phyloP scores from a whole-genome alignment of 2,329 filamentous ascomycete species.

The Capronia americana region DNA sequence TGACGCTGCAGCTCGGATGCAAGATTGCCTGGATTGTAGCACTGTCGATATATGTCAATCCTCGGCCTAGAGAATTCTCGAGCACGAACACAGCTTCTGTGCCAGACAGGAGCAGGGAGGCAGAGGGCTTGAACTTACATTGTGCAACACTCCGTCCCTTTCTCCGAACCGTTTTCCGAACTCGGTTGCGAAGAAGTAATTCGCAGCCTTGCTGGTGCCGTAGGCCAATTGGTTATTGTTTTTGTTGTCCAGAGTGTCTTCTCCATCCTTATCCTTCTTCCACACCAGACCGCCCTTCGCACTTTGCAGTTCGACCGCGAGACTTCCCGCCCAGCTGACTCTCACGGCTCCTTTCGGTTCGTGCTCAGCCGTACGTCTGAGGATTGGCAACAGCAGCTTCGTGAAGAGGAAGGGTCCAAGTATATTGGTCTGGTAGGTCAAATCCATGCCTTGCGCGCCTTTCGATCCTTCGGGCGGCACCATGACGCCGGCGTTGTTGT shows the following conservation, averaged over 20 bases:
- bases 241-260: constrained; percentile 22
- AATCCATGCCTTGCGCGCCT: constrained; percentile 47
- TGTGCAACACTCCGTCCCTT: constrained; percentile 32
- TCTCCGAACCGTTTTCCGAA: constrained; percentile 29
- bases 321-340: constrained; percentile 43
- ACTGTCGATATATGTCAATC: constrained; percentile 7
- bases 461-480: constrained; percentile 44
- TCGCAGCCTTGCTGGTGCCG: constrained; percentile 28
- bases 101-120: background rate
- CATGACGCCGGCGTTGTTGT: constrained; percentile 49
- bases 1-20: constrained; percentile 48
- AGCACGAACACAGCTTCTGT: background rate
- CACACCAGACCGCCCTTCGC: constrained; percentile 24
- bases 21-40: constrained; percentile 52
- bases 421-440: constrained; percentile 49
- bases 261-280: constrained; percentile 22
- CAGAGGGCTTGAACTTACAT: constrained; percentile 26
- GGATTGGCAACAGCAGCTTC: constrained; percentile 46
- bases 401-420: constrained; percentile 50
- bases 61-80: background rate
- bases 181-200: constrained; percentile 32
- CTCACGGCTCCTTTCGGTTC: constrained; percentile 41
- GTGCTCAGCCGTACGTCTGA: constrained; percentile 41
- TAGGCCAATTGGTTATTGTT: constrained; percentile 11
- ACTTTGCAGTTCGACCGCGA: constrained; percentile 20